phyloP scores from a whole-genome alignment of 1,139 yeast species.

The Protomyces pachydermus region DNA sequence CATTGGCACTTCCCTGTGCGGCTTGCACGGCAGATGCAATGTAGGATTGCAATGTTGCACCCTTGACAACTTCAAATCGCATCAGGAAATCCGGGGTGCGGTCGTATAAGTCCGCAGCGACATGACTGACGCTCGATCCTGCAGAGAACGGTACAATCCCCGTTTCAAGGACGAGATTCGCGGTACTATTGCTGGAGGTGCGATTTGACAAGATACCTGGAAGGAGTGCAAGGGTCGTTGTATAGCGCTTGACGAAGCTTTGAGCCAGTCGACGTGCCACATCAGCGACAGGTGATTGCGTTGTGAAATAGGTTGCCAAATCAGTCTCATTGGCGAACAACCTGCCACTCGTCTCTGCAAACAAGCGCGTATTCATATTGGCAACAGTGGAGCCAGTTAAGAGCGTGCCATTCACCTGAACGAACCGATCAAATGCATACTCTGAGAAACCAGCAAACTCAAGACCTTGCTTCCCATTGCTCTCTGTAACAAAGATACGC shows the following conservation, averaged over 20 bases:
- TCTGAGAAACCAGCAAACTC: constrained; percentile 21
- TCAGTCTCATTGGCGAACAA: background rate
- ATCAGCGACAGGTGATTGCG: background rate
- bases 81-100: constrained; percentile 22
- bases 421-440: constrained; percentile 23
- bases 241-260: constrained; percentile 10
- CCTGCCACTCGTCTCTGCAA: background rate
- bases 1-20: background rate
- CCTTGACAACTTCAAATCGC: constrained; percentile 11
- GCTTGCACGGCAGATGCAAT: background rate
- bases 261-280: background rate
- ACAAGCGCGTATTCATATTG: background rate
- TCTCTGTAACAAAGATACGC: background rate
- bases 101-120: constrained; percentile 20
- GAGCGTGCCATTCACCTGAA: background rate
- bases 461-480: background rate
- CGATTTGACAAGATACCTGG: background rate
- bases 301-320: background rate
- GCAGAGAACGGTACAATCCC: constrained; percentile 10
- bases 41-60: constrained; percentile 8
- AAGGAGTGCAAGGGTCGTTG: background rate
- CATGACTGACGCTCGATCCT: constrained; percentile 20
- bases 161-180: constrained; percentile 16
- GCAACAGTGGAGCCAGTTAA: background rate
- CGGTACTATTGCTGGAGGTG: background rate